Evolutionary conservation across 2,329 filamentous ascomycete species (phyloP).

Genomic region (Colletotrichum cuscutae): DNA sequence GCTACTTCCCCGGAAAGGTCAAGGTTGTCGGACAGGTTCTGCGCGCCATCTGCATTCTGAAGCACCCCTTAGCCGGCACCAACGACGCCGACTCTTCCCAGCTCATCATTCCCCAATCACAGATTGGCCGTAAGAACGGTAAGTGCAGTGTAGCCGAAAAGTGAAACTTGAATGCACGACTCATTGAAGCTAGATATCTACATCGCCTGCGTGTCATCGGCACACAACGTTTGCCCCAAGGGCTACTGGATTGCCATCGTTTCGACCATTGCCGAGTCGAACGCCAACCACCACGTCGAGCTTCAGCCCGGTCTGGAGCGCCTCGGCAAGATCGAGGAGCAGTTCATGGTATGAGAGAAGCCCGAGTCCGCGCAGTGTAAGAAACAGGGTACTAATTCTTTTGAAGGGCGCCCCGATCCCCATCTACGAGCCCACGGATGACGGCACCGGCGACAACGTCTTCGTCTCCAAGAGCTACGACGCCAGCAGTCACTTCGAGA

Average conservation of each 20-base stretch:
- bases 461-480: conserved; percentile 99
- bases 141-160: conserved; percentile 42
- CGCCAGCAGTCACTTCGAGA: conserved; percentile 97
- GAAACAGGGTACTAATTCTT: neutral
- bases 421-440: conserved; percentile 89
- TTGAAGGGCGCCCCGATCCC: conserved; percentile 83
- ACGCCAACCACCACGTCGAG: conserved; percentile 95
- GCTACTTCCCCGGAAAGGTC: conserved; percentile 93
- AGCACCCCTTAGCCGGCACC: conserved; percentile 92
- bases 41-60: conserved; percentile 96
- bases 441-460: conserved; percentile 87
- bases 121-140: conserved; percentile 97
- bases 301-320: conserved; percentile 92
- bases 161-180: conserved; percentile 1
- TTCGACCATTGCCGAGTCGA: conserved; percentile 92
- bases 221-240: conserved; percentile 98
- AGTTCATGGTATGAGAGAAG: conserved; percentile 78
- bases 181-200: conserved; percentile 80
- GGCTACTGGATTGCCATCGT: conserved; percentile 99
- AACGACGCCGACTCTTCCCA: conserved; percentile 90
- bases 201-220: conserved; percentile 92
- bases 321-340: conserved; percentile 93
- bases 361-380: neutral
- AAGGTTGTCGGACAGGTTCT: conserved; percentile 89
- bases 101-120: conserved; percentile 97